These are phyloP conservation scores for Platanthera zijinensis DNA, from an alignment of 106 monocot genomes.

Conservation along the genomic window DNA sequence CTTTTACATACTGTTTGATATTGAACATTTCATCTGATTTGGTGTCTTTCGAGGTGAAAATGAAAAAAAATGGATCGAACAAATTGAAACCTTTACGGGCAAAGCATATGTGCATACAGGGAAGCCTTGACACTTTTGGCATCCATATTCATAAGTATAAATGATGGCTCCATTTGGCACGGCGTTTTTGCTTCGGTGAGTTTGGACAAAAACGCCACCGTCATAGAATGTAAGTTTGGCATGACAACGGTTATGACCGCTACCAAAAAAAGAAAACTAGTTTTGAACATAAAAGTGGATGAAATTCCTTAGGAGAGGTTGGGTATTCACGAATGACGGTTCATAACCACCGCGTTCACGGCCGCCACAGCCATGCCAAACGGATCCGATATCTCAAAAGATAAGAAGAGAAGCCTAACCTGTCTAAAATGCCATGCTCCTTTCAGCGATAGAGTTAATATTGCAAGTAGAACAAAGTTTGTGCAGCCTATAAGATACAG, in stretches of 20 bases:
- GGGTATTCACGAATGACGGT: too few relatives aligned
- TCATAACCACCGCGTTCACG: too few relatives aligned
- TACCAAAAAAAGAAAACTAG: too few relatives aligned
- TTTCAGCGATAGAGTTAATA: conserved; percentile 68
- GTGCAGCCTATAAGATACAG: conserved; percentile 68
- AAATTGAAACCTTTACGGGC: neutral
- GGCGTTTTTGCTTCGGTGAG: too few relatives aligned
- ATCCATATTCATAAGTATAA: neutral
- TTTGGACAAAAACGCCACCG: too few relatives aligned
- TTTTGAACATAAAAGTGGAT: too few relatives aligned
- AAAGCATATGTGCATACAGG: neutral
- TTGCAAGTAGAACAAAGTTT: conserved; percentile 79
- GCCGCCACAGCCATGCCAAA: too few relatives aligned
- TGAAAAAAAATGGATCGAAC: neutral
- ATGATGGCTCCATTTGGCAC: neutral
- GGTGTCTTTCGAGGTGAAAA: neutral
- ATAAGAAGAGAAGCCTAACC: conserved; percentile 8
- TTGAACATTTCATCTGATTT: neutral
- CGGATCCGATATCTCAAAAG: neutral
- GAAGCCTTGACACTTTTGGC: neutral
- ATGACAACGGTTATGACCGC: too few relatives aligned
- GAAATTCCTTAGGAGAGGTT: too few relatives aligned
- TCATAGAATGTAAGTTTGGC: too few relatives aligned
- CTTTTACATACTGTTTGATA: neutral
- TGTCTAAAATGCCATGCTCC: conserved; percentile 93